Conservation (phyloP, 441 rosid genomes). For the Daphne laureola region DNA sequence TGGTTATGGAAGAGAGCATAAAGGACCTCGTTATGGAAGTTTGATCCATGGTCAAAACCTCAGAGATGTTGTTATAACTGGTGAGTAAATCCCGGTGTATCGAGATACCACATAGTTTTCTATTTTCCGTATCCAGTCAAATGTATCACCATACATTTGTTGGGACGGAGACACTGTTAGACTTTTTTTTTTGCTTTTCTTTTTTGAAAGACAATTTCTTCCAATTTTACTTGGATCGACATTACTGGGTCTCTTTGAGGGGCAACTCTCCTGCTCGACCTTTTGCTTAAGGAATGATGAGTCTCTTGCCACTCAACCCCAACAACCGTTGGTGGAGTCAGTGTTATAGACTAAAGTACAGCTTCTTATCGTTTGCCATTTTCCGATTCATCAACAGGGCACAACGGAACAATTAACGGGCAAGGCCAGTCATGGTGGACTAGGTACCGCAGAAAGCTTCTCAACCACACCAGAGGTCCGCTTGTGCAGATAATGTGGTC, state of each 20-base stretch:
- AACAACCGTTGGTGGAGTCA: too few relatives aligned
- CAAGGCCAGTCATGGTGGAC: conserved; percentile 98
- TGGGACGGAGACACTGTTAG: too few relatives aligned
- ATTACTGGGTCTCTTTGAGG: too few relatives aligned
- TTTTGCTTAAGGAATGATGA: too few relatives aligned
- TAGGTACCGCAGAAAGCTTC: conserved; percentile 82
- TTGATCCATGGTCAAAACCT: conserved; percentile 95
- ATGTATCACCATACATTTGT: too few relatives aligned
- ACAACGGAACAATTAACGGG: conserved; percentile 91
- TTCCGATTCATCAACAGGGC: conserved; percentile 45
- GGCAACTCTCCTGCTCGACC: too few relatives aligned
- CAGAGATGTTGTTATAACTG: conserved; percentile 82
- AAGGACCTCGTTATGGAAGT: conserved; percentile 91
- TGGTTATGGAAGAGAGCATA: conserved; percentile 87
- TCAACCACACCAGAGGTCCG: conserved; percentile 90
- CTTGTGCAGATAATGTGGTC: conserved; percentile 96
- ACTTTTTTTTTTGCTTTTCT: too few relatives aligned
- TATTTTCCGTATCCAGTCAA: too few relatives aligned
- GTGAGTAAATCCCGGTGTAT: conserved; percentile 24
- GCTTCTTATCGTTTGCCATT: neutral
- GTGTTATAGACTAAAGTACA: too few relatives aligned
- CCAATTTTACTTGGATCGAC: too few relatives aligned
- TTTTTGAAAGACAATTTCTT: too few relatives aligned
- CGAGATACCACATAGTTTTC: neutral
- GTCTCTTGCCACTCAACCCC: too few relatives aligned